A percentile compares a stretch with the other conserved stretches of the same genome.
phyloP scores from a whole-genome alignment of 768 basidiomycete species.

The Artomyces pyxidatus region DNA sequence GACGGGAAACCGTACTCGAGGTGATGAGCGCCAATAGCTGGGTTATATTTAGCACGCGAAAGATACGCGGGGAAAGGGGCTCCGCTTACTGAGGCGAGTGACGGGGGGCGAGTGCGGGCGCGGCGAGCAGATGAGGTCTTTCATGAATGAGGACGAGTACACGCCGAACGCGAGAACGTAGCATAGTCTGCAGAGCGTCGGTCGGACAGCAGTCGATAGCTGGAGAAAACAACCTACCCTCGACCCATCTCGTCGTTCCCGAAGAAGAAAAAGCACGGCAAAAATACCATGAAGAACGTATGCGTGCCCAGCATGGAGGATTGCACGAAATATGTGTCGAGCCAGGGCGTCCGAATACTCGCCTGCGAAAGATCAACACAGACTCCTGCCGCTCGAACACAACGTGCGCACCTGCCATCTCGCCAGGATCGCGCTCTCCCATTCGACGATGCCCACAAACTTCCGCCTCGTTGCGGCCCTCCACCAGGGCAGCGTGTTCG shows the following conservation, averaged over 20 bases:
- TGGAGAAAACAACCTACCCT: slow-evolving; percentile 43
- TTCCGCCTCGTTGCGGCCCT: slow-evolving; percentile 47
- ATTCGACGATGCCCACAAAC: slow-evolving; percentile 44
- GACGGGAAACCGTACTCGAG: slow-evolving; percentile 95
- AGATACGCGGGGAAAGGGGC: neutral
- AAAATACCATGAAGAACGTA: slow-evolving; percentile 87
- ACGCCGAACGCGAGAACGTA: slow-evolving; percentile 71
- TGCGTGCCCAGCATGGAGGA: slow-evolving; percentile 76
- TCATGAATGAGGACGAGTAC: slow-evolving; percentile 79
- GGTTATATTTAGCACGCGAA: neutral
- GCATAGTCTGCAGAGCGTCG: slow-evolving; percentile 41
- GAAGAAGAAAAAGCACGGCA: slow-evolving; percentile 87
- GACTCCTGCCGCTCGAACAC: too few relatives aligned
- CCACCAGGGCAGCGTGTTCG: slow-evolving; percentile 57
- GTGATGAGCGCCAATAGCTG: slow-evolving; percentile 73
- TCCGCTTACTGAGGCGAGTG: slow-evolving; percentile 68
- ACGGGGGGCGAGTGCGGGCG: slow-evolving; percentile 89
- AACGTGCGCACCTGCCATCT: slow-evolving; percentile 49
- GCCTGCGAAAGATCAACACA: slow-evolving; percentile 27
- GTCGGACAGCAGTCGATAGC: neutral
- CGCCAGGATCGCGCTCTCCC: slow-evolving; percentile 56
- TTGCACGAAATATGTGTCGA: slow-evolving; percentile 80
- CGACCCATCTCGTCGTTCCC: slow-evolving; percentile 63
- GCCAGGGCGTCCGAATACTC: slow-evolving; percentile 50
- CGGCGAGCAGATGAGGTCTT: slow-evolving; percentile 87